Percentiles rank a stretch among this genome's conserved stretches.
Evolutionary conservation across 371 early-diverging fungal species (phyloP).

Genomic region (Saksenaea vasiformis): DNA sequence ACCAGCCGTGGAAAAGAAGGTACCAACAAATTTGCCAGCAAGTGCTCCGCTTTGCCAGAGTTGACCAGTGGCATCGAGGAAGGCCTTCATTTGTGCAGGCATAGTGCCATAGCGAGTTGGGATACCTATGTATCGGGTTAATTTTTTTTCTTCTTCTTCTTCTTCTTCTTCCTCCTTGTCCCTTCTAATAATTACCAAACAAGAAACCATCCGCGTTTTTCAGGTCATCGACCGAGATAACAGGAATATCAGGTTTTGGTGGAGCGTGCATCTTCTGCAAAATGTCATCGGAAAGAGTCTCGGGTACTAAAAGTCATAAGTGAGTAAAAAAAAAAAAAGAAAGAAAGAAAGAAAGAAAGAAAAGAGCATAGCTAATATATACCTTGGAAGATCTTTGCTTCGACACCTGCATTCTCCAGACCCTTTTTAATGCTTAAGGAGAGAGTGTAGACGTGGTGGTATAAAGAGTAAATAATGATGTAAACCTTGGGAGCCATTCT

Average conservation of each 20-base stretch:
- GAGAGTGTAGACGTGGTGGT: conserved; percentile 59
- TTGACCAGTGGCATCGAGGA: conserved; percentile 65
- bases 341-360: background rate
- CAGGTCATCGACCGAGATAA: conserved; percentile 57
- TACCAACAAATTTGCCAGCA: conserved; percentile 66
- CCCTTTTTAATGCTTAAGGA: conserved; percentile 65
- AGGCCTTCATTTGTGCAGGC: conserved; percentile 69
- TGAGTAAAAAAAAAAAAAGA: background rate
- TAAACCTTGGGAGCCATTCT: conserved; percentile 45
- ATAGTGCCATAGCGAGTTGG: conserved; percentile 68
- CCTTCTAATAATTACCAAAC: conserved; percentile 49
- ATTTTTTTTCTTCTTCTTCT: background rate
- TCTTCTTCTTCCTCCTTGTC: background rate
- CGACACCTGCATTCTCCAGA: conserved; percentile 54
- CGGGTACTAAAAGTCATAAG: conserved; percentile 37
- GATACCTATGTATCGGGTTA: conserved; percentile 20
- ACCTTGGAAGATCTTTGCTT: conserved; percentile 65
- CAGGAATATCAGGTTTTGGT: conserved; percentile 56
- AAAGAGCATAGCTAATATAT: background rate
- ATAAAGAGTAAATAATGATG: conserved; percentile 54
- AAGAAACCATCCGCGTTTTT: conserved; percentile 71
- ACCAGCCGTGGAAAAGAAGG: conserved; percentile 69
- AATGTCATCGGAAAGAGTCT: conserved; percentile 64
- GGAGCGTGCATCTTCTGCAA: conserved; percentile 68
- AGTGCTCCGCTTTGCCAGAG: conserved; percentile 67